Conservation (phyloP, 106 monocot species). For the Platanthera guangdongensis region DNA sequence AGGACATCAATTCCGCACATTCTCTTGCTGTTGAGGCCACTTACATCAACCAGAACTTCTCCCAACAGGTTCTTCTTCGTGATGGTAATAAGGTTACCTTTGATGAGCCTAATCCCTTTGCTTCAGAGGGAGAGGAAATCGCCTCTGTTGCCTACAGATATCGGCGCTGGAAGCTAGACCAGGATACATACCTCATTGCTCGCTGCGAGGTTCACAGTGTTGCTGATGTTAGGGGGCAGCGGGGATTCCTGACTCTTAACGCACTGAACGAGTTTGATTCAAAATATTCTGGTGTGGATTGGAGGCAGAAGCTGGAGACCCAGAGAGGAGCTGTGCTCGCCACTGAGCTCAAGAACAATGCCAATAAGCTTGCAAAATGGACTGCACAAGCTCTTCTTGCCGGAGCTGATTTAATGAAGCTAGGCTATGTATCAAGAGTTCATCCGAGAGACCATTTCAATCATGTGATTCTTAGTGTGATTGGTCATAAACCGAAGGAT, state of each 20-base stretch:
- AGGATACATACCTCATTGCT: conserved; percentile 66
- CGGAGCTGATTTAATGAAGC: conserved; percentile 89
- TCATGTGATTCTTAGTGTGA: conserved; percentile 77
- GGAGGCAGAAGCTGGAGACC: conserved; percentile 97
- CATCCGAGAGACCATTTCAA: conserved; percentile 83
- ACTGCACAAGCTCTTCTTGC: conserved; percentile 88
- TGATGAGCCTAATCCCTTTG: conserved; percentile 88
- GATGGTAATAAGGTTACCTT: conserved; percentile 76
- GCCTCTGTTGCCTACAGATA: conserved; percentile 86
- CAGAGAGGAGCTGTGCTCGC: conserved; percentile 95
- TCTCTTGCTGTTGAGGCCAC: conserved; percentile 83
- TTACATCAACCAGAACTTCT: conserved; percentile 92
- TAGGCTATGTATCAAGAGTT: conserved; percentile 82
- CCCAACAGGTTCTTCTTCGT: conserved; percentile 84
- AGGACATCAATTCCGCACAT: conserved; percentile 89
- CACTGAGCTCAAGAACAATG: conserved; percentile 95
- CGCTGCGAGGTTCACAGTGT: conserved; percentile 85
- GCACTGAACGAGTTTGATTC: conserved; percentile 94
- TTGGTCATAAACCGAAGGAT: conserved; percentile 85
- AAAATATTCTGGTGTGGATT: conserved; percentile 81
- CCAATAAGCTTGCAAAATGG: conserved; percentile 94
- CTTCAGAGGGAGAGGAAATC: conserved; percentile 61
- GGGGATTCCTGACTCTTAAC: conserved; percentile 74
- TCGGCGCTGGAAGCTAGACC: conserved; percentile 91
- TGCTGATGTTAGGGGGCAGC: conserved; percentile 61